Evolutionary conservation across 1,284 basidiomycete species (phyloP).

Genomic region (Cutaneotrichosporon spelunceum): DNA sequence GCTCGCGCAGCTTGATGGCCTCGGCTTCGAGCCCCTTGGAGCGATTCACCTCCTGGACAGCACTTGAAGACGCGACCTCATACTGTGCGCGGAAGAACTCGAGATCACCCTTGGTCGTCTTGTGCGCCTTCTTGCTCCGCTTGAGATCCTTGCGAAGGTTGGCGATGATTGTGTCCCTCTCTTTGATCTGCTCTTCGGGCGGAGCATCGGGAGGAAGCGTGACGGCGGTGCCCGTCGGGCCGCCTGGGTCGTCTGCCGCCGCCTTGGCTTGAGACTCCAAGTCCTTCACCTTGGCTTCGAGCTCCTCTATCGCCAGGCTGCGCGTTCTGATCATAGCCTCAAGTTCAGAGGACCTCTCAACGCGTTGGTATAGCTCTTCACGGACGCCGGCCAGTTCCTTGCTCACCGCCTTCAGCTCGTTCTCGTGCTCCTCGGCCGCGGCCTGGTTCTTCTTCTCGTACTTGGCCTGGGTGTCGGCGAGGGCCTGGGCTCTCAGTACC

Average conservation of each 20-base stretch:
- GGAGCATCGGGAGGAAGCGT: conserved; percentile 1
- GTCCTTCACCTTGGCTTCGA: background rate
- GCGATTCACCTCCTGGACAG: conserved; percentile 29
- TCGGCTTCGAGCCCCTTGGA: conserved; percentile 25
- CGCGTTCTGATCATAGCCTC: background rate
- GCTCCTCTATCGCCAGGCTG: conserved; percentile 3
- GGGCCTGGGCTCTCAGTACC: background rate
- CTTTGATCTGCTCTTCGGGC: conserved; percentile 11
- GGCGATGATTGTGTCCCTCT: conserved; percentile 15
- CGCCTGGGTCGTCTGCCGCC: background rate
- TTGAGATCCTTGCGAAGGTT: conserved; percentile 16
- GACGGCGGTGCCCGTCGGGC: background rate
- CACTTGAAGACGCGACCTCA: conserved; percentile 29
- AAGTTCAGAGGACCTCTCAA: background rate
- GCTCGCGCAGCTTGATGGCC: conserved; percentile 27
- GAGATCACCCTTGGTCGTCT: conserved; percentile 17
- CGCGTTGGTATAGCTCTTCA: conserved; percentile 1
- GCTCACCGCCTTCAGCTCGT: background rate
- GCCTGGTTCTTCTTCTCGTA: conserved; percentile 5
- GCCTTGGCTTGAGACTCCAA: background rate
- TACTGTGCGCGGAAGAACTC: conserved; percentile 37
- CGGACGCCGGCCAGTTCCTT: conserved; percentile 2
- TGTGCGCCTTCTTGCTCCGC: conserved; percentile 6
- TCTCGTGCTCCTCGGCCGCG: background rate
- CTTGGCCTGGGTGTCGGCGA: background rate